phyloP scores from a whole-genome alignment of 768 basidiomycete genomes.

The Suillus clintonianus region DNA sequence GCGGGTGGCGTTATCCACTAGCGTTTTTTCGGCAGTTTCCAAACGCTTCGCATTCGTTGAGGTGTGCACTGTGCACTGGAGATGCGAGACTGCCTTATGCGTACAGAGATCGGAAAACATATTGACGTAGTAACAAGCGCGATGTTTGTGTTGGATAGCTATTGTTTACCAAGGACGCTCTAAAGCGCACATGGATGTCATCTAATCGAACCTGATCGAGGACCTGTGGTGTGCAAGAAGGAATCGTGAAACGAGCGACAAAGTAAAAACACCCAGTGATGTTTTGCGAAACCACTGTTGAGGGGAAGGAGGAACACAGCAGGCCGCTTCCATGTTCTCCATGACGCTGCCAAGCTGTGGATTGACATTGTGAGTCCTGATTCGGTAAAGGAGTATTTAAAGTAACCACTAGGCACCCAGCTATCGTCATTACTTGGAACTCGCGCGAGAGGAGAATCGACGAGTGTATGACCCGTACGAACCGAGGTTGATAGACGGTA shows the following conservation, averaged over 20 bases:
- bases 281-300: background rate
- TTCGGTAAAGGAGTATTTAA: background rate
- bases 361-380: background rate
- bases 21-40: background rate
- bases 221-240: background rate
- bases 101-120: background rate
- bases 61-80: no score
- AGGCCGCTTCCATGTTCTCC: background rate
- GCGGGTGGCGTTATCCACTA: background rate
- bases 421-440: background rate
- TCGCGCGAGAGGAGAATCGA: background rate
- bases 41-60: background rate
- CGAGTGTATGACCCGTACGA: background rate
- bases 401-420: background rate
- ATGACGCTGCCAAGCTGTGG: background rate
- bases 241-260: background rate
- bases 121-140: background rate
- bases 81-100: background rate
- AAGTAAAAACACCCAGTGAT: background rate
- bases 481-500: background rate
- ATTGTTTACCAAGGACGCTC: background rate
- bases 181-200: background rate
- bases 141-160: background rate
- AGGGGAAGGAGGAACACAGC: background rate
- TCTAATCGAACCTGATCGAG: background rate